These are phyloP conservation scores for Fusarium luffae DNA, from an alignment of 2,329 filamentous ascomycete species.

Conservation along the genomic window DNA sequence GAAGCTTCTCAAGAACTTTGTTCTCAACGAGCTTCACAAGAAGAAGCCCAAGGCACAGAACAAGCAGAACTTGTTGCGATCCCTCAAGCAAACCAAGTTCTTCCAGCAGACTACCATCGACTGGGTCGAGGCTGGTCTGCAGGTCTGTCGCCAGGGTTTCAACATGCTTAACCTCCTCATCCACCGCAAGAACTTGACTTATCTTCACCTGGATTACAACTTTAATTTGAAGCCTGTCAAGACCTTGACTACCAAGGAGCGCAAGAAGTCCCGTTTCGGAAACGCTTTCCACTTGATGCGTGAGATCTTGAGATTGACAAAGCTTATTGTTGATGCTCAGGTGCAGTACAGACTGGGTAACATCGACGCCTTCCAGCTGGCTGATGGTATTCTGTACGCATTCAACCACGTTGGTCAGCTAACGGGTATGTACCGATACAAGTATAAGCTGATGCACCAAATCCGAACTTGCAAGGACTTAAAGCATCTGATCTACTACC, in stretches of 20 bases:
- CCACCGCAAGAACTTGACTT: slow-evolving; percentile 97
- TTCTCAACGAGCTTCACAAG: slow-evolving; percentile 96
- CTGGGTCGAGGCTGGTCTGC: slow-evolving; percentile 98
- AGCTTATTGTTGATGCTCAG: slow-evolving; percentile 97
- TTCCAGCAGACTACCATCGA: slow-evolving; percentile 99
- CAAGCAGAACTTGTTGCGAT: slow-evolving; percentile 90
- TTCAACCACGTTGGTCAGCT: slow-evolving; percentile 99
- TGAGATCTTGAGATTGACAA: slow-evolving; percentile 94
- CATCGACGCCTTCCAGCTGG: slow-evolving; percentile 98
- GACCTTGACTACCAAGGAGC: slow-evolving; percentile 97
- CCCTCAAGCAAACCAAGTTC: slow-evolving; percentile 96
- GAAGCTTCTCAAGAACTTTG: slow-evolving; percentile 94
- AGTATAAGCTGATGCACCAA: slow-evolving; percentile 99
- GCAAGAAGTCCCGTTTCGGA: slow-evolving; percentile 98
- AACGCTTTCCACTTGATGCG: slow-evolving; percentile 99
- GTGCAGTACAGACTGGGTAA: slow-evolving; percentile 98
- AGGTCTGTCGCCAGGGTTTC: slow-evolving; percentile 97
- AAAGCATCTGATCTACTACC: slow-evolving; percentile 99
- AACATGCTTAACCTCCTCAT: slow-evolving; percentile 99
- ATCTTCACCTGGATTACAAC: slow-evolving; percentile 98
- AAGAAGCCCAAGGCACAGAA: slow-evolving; percentile 95
- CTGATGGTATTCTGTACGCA: slow-evolving; percentile 97
- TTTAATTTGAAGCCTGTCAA: slow-evolving; percentile 99
- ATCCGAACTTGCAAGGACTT: slow-evolving; percentile 98
- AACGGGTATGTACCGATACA: slow-evolving; percentile 99